Evolutionary conservation across 108 stramenopile genomes (phyloP).

Genomic region (Poteriospumella lacustris): DNA sequence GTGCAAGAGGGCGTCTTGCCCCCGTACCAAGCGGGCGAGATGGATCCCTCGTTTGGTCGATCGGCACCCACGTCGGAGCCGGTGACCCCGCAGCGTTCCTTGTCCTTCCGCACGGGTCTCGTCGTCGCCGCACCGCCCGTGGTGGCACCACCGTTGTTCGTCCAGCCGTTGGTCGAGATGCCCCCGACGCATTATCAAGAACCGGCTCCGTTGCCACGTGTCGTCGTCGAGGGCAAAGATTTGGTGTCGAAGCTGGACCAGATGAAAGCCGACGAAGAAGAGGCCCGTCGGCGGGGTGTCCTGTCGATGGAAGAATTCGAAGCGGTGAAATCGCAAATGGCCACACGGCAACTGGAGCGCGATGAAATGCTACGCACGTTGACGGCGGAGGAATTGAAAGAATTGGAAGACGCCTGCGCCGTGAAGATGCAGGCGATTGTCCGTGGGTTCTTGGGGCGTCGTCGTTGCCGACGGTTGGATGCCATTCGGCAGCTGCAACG

Average conservation of each 20-base stretch:
- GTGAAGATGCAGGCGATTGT: background rate
- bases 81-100: no score
- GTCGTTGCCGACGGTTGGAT: background rate
- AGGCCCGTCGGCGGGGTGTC: slow-evolving; percentile 31
- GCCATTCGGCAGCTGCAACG: slow-evolving; percentile 29
- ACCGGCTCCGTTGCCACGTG: background rate
- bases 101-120: no score
- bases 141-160: no score
- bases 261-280: slow-evolving; percentile 33
- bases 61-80: background rate
- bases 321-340: slow-evolving; percentile 36
- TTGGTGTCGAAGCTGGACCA: slow-evolving; percentile 27
- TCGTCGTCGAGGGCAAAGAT: background rate
- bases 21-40: background rate
- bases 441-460: slow-evolving; percentile 1
- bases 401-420: background rate
- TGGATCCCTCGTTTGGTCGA: no score
- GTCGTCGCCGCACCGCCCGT: no score
- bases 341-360: slow-evolving; percentile 39
- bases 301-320: slow-evolving; percentile 38
- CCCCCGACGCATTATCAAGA: background rate
- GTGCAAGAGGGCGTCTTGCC: background rate
- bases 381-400: background rate
- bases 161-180: background rate
- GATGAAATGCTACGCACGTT: slow-evolving; percentile 20